phyloP scores from a whole-genome alignment of 129 eudicot species.

The Silybum marianum region DNA sequence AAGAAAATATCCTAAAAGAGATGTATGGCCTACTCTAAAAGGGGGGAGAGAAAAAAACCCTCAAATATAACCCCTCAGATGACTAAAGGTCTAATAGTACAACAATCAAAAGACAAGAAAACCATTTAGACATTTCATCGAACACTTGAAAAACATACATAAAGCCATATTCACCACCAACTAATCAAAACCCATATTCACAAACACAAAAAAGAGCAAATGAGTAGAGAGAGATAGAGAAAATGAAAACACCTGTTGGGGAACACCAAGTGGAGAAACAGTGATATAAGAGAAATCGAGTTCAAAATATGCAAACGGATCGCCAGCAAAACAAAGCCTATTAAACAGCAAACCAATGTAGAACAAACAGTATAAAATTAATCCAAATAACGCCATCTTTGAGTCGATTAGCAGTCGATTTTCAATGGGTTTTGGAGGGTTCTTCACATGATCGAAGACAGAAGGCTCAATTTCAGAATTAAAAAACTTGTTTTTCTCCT shows the following conservation, averaged over 20 bases:
- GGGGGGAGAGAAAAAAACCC: neutral
- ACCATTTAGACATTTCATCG: slow-evolving; percentile 12
- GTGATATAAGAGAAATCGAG: slow-evolving; percentile 75
- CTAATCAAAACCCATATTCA: slow-evolving; percentile 1
- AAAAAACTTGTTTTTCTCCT: neutral
- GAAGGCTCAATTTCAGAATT: neutral
- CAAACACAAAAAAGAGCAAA: slow-evolving; percentile 21
- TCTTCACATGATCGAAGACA: slow-evolving; percentile 18
- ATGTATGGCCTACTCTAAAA: neutral
- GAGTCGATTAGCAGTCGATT: slow-evolving; percentile 15
- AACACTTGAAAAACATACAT: slow-evolving; percentile 1
- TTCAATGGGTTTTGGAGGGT: slow-evolving; percentile 23
- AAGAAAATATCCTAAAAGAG: neutral
- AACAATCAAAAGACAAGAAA: neutral
- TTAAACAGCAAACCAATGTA: slow-evolving; percentile 33
- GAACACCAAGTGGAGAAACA: slow-evolving; percentile 92
- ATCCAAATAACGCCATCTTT: slow-evolving; percentile 32
- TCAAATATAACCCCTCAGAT: neutral
- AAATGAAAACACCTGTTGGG: slow-evolving; percentile 64
- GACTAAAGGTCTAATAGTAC: neutral
- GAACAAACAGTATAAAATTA: slow-evolving; percentile 21
- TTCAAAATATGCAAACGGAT: slow-evolving; percentile 51
- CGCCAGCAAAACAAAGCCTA: slow-evolving; percentile 52
- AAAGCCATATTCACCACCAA: neutral
- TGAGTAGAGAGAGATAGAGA: neutral